Percentiles rank a stretch among this genome's conserved stretches.
phyloP scores from a whole-genome alignment of 2,329 filamentous ascomycete species.

The Calonectria hongkongensis region DNA sequence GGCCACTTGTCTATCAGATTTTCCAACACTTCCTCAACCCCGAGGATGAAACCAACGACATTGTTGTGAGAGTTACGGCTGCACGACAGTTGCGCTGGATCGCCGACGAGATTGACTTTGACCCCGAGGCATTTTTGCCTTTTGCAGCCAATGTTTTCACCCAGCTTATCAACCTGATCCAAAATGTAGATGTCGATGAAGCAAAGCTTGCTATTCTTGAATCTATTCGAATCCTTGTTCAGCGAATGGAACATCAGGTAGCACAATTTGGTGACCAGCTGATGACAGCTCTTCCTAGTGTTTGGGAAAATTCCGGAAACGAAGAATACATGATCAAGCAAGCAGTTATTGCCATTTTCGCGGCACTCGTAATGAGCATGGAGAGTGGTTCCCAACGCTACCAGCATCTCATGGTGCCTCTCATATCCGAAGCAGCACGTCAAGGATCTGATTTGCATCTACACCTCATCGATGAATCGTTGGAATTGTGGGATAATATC shows the following conservation, averaged over 20 bases:
- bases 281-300: constrained; percentile 83
- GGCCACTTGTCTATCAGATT: constrained; percentile 88
- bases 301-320: constrained; percentile 88
- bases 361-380: constrained; percentile 90
- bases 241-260: constrained; percentile 85
- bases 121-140: constrained; percentile 82
- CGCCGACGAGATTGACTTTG: constrained; percentile 90
- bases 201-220: constrained; percentile 93
- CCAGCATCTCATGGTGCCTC: constrained; percentile 85
- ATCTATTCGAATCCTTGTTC: constrained; percentile 87
- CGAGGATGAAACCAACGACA: constrained; percentile 87
- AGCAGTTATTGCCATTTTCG: constrained; percentile 89
- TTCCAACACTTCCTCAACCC: constrained; percentile 90
- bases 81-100: constrained; percentile 88
- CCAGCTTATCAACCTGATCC: constrained; percentile 84
- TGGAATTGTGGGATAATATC: constrained; percentile 91
- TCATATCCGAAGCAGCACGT: constrained; percentile 87
- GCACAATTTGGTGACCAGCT: constrained; percentile 84
- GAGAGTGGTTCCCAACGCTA: constrained; percentile 85
- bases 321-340: constrained; percentile 96
- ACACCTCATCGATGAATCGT: constrained; percentile 92
- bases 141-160: constrained; percentile 84
- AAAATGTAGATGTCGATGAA: constrained; percentile 87
- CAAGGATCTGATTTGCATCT: constrained; percentile 84
- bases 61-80: constrained; percentile 93